Conservation (phyloP, 129 eudicot species). For the Centrapalus pauciflorus region DNA sequence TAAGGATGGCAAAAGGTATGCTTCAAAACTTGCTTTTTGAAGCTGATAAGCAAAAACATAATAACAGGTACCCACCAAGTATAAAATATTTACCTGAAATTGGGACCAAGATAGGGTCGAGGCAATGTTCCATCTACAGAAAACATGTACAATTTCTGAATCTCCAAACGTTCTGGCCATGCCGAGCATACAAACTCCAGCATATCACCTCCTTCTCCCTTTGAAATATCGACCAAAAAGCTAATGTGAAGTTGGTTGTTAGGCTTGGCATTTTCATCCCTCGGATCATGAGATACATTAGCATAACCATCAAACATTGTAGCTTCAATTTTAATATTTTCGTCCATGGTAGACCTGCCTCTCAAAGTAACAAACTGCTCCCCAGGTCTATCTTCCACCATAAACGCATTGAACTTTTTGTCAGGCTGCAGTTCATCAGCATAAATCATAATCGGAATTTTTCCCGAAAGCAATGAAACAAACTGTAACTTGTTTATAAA, state of each 20-base stretch:
- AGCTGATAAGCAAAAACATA: not conserved
- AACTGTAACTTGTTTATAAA: not conserved
- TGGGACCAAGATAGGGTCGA: slow-evolving; percentile 53
- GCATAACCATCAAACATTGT: slow-evolving; percentile 74
- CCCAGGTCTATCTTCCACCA: slow-evolving; percentile 62
- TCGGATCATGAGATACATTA: slow-evolving; percentile 22
- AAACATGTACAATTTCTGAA: slow-evolving; percentile 45
- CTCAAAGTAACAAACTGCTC: slow-evolving; percentile 52
- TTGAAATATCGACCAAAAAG: slow-evolving; percentile 53
- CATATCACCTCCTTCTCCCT: slow-evolving; percentile 37
- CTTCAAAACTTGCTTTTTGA: not conserved
- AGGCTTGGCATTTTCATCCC: slow-evolving; percentile 26
- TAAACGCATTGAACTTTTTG: slow-evolving; percentile 37
- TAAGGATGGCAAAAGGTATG: too few species aligned
- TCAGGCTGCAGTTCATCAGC: slow-evolving; percentile 34
- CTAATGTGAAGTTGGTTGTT: slow-evolving; percentile 50
- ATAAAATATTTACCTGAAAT: slow-evolving; percentile 38
- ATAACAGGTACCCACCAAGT: too few species aligned
- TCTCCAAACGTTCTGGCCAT: slow-evolving; percentile 56
- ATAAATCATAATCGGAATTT: not conserved
- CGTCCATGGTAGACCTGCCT: slow-evolving; percentile 38
- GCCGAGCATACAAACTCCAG: slow-evolving; percentile 71
- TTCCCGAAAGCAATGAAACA: not conserved
- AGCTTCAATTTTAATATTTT: slow-evolving; percentile 64
- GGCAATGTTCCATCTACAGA: slow-evolving; percentile 13